Percentiles rank a stretch among this genome's conserved stretches.
phyloP scores from a whole-genome alignment of 2,329 filamentous ascomycete genomes.

The Orbilia oligospora region DNA sequence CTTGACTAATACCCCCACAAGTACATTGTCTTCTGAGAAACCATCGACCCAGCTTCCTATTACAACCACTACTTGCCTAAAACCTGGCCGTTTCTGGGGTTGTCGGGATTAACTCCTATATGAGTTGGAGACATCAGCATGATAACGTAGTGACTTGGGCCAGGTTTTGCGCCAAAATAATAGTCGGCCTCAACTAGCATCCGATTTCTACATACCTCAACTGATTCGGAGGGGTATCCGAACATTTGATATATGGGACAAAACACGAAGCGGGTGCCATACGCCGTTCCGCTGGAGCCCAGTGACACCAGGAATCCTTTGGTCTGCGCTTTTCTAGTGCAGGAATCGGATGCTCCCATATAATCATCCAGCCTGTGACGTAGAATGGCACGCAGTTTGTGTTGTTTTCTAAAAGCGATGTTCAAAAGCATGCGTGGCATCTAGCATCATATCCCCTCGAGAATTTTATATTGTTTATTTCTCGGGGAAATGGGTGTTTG shows the following conservation, averaged over 20 bases:
- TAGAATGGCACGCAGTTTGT: no score
- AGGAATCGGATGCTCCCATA: no score
- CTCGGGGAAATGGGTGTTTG: no score
- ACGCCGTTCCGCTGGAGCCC: no score
- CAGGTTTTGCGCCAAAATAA: not conserved
- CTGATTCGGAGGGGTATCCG: not conserved
- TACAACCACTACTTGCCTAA: constrained; percentile 37
- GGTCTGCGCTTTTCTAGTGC: no score
- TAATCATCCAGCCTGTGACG: no score
- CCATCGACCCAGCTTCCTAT: constrained; percentile 52
- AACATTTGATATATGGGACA: not conserved
- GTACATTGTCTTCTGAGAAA: constrained; percentile 61
- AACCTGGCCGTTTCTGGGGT: constrained; percentile 60
- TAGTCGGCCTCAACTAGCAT: not conserved
- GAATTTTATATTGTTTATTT: no score
- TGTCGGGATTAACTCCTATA: constrained; percentile 37
- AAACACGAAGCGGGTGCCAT: not conserved
- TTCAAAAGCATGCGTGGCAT: no score
- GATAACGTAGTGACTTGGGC: not conserved
- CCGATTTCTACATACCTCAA: not conserved
- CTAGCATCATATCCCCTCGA: no score
- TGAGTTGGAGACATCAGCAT: not conserved
- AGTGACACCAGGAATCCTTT: no score
- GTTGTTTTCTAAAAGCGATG: no score
- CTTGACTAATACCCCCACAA: constrained; percentile 64